Base-by-base conservation (phyloP, 371 early-diverging fungal species). In the Rhizopus arrhizus region DNA sequence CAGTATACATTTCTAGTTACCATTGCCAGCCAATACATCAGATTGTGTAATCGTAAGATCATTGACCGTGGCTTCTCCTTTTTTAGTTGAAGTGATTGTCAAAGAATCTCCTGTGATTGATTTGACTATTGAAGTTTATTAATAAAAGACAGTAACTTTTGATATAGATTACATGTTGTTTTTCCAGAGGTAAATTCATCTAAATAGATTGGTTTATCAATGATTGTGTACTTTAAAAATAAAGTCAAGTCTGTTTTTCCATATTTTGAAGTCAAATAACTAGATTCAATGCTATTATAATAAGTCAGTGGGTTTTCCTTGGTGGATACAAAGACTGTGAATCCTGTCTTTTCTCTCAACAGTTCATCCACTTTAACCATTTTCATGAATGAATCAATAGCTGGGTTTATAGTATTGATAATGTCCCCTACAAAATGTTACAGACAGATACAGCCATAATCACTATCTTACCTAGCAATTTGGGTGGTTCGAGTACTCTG, bases 311-410 rank as follows among this genome's bases (percentile, higher is more conserved):
- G 67, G 12, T 68, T 47, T 6, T 52, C 15, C 4, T 57, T 64
- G 0, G 75, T 74, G 16, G 70, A 56, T 8, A 75, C 59, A 52
- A 84, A 82, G 11, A 84, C 59, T 8, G 85, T 84, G 65, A 78
- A 82, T 16, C 80, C 80, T n/a, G 45, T 72, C 11, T 65, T 59
- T 61, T 66, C 31, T 12, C 59, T 53, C 38, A 77, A 53, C 7
- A 75, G 12, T 16, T 60, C 4, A 22, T 45, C 35, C 0, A 66
- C 48, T 2, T 57, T 61, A 7, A 61, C 47, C 5, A 41, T 52
- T 42, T 59, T 52, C 62, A 68, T 59, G 28, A 65, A 52, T 1
- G 54, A 43, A 33, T 51, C 56, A 28, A 61, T 5, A 4, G 48
- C 41, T 50, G 54, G 22, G 43, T 66, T 65, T 35, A 51, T 62